A percentile compares a stretch with the other conserved stretches of the same genome.
Evolutionary conservation across 2,329 filamentous ascomycete genomes (phyloP).

Genomic region (Orbilia quercus): DNA sequence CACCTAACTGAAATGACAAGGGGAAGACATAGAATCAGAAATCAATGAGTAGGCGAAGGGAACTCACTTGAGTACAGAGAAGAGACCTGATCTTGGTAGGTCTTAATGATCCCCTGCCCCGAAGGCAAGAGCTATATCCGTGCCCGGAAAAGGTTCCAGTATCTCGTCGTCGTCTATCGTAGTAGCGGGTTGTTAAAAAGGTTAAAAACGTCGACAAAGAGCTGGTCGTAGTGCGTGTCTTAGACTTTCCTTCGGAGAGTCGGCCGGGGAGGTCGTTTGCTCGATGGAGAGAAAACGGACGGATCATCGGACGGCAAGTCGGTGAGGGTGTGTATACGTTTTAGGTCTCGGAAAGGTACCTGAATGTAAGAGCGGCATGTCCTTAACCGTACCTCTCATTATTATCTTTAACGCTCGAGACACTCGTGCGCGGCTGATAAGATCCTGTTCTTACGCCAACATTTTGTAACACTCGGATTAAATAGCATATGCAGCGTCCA

Average conservation of each 20-base stretch:
- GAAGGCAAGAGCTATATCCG: slow-evolving; percentile 18
- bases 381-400: slow-evolving; percentile 10
- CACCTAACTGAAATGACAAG: slow-evolving; percentile 35
- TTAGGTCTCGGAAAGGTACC: slow-evolving; percentile 16
- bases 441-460: slow-evolving; percentile 33
- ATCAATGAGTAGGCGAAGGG: slow-evolving; percentile 14
- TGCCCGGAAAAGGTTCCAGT: slow-evolving; percentile 26
- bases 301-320: slow-evolving; percentile 29
- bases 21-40: slow-evolving; percentile 32
- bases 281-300: slow-evolving; percentile 12
- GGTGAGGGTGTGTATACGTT: slow-evolving; percentile 24
- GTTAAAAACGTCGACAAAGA: neutral
- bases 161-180: slow-evolving; percentile 19
- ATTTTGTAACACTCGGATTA: slow-evolving; percentile 18
- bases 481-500: slow-evolving; percentile 7
- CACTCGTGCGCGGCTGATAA: slow-evolving; percentile 55
- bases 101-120: too few relatives aligned
- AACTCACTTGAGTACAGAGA: slow-evolving; percentile 37
- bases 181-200: slow-evolving; percentile 20
- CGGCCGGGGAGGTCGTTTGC: neutral
- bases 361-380: slow-evolving; percentile 29
- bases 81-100: slow-evolving; percentile 23
- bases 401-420: slow-evolving; percentile 48
- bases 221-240: slow-evolving; percentile 6
- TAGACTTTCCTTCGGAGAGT: slow-evolving; percentile 5